Base-by-base conservation (phyloP, 352 stramenopile genomes). In the Phytophthora lateralis region DNA sequence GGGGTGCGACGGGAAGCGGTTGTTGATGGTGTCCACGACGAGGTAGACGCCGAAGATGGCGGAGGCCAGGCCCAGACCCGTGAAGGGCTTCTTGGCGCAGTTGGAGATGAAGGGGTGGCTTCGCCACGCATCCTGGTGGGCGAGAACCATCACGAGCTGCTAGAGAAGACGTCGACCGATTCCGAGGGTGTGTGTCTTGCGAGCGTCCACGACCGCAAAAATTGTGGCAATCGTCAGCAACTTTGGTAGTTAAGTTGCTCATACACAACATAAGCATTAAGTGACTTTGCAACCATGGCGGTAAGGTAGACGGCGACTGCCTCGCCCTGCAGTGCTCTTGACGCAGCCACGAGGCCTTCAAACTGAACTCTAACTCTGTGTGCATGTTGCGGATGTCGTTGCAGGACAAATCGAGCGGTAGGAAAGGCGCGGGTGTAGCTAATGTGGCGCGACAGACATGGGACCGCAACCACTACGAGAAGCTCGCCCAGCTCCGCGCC, bases 21-120 rank as follows among this genome's bases (percentile, higher is more conserved):
- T 66, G 14, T 66, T 80, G 64, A 93, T 49, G 12, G 71, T 29
- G 65, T 93, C 86, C 52, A 91, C 73, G 4, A 85, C 80, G 38
- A 92, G 71, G 64, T 95, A 95, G 41, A 83, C 76, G 57, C 80
- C 66, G 63, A 95, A 95, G 70, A 95, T 89, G 42, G 72, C 81
- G 32, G 84, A 80, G 26, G 84, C 86, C 54, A 84, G 78, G 41
- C 84, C 86, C 34, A 95, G 60, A 12, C 86, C 86, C 21, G 86
- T 88, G 61, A 95, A 88, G 17, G 86, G 86, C 77, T 95, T 95
- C 82, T 92, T 95, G 63, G 65, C 78, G 72, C 84, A 93, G 60
- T 76, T 75, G 38, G 64, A 54, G 70, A 95, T 88, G 79, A 95
- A 95, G 26, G 86, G 86, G 72, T 95, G 86, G 82, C 89, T 93